phyloP scores from a whole-genome alignment of 768 basidiomycete species.

The Leccinum longicurvipes region DNA sequence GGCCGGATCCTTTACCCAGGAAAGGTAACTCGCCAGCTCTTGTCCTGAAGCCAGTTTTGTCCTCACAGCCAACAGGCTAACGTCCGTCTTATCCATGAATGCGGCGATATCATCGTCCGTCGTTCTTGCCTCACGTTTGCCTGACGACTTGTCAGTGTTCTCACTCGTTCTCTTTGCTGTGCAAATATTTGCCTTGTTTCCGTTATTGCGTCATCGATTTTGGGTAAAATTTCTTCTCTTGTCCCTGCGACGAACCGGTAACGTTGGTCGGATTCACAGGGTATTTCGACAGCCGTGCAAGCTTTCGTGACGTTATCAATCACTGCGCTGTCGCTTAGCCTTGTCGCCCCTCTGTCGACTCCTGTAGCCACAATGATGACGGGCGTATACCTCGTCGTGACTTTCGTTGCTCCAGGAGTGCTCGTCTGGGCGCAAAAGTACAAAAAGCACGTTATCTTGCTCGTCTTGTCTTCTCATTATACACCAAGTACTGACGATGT shows the following conservation, averaged over 20 bases:
- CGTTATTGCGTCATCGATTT: constrained; percentile 68
- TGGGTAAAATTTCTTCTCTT: constrained; percentile 45
- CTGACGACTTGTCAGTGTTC: constrained; percentile 83
- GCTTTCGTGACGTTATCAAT: constrained; percentile 51
- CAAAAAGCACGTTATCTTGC: constrained; percentile 64
- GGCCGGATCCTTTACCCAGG: constrained; percentile 44
- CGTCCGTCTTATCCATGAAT: constrained; percentile 84
- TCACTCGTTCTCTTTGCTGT: constrained; percentile 83
- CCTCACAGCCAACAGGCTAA: constrained; percentile 50
- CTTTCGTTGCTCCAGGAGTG: constrained; percentile 69
- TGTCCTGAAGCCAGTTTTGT: constrained; percentile 19
- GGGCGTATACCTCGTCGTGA: constrained; percentile 50
- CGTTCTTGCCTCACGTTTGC: constrained; percentile 86
- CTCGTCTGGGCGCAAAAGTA: constrained; percentile 83
- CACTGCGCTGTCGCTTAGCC: constrained; percentile 45
- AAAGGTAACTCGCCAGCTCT: constrained; percentile 46
- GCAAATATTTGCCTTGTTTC: constrained; percentile 80
- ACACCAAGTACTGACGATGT: constrained; percentile 8
- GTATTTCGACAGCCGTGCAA: constrained; percentile 45
- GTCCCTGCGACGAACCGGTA: constrained; percentile 7
- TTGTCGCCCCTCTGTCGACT: constrained; percentile 53
- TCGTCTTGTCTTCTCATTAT: constrained; percentile 8
- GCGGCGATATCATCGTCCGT: constrained; percentile 91
- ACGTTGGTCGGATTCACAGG: constrained; percentile 36
- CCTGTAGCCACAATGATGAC: constrained; percentile 53